Base-by-base conservation (phyloP, 1,284 basidiomycete species). In the Uromyces viciae-fabae region DNA sequence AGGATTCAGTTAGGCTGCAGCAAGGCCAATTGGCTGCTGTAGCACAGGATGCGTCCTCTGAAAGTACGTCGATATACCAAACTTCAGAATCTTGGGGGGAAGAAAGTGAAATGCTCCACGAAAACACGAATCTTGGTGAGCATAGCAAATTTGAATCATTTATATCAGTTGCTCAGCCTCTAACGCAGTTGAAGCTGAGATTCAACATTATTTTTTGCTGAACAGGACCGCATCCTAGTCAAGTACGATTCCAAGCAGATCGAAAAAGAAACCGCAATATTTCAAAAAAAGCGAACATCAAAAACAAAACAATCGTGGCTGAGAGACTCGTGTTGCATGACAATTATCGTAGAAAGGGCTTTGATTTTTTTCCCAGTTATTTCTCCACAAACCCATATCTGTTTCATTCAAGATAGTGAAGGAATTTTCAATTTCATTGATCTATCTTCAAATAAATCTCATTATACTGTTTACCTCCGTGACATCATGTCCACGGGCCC, bases 341-440 rank as follows among this genome's bases (percentile, higher is more conserved):
- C 28, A 36, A 36, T 40, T 66, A n/a, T 42, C 62, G 62, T n/a
- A 66, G 62, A 66, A 36, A 40, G 5, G 43, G 62, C 38, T n/a
- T 40, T 33, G 62, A 66, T n/a, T 42, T 66, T 31, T 17, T 62
- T 31, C 62, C 62, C 36, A 66, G 62, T 66, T 66, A 66, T 40
- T 66, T 66, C 31, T 66, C 62, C 33, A 66, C 62, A 8, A 38
- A 40, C 22, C 62, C 62, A 66, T 40, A 17, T n/a, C 62, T 40
- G n/a, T 42, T 66, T 40, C 19, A n/a, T 66, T n/a, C n/a, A n/a
- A n/a, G n/a, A n/a, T n/a, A n/a, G n/a, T n/a, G n/a, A n/a, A n/a
- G n/a, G n/a, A n/a, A n/a, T n/a, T n/a, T n/a, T n/a, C n/a, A n/a
- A n/a, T n/a, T n/a, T n/a, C n/a, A n/a, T n/a, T n/a, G n/a, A n/a